phyloP scores from a whole-genome alignment of 2,329 filamentous ascomycete species.

The Penicillium palitans region DNA sequence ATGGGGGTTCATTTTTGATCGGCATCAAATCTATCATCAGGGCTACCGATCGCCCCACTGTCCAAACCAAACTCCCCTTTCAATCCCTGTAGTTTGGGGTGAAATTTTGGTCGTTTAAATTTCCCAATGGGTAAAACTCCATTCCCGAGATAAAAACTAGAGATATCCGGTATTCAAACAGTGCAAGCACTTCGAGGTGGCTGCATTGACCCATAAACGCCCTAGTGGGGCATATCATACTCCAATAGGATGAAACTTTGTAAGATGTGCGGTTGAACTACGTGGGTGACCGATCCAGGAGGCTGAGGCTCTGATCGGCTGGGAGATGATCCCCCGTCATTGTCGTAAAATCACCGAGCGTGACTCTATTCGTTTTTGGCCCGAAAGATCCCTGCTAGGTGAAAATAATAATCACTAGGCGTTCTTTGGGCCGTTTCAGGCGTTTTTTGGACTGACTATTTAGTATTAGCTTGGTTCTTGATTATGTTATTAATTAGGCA shows the following conservation, averaged over 20 bases:
- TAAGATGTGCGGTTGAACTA: background rate
- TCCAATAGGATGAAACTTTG: background rate
- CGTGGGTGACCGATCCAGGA: constrained; percentile 1
- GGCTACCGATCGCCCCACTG: constrained; percentile 4
- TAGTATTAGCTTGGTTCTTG: background rate
- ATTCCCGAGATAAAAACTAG: background rate
- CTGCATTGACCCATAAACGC: constrained; percentile 1
- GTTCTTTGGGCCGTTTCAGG: constrained; percentile 5
- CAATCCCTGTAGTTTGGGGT: background rate
- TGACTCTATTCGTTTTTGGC: background rate
- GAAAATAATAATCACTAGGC: constrained; percentile 2
- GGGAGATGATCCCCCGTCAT: background rate
- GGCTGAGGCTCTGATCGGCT: constrained; percentile 13
- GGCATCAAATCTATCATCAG: constrained; percentile 1
- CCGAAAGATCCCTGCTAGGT: background rate
- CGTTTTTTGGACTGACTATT: background rate
- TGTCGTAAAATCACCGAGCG: background rate
- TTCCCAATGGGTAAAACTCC: background rate
- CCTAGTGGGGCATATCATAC: background rate
- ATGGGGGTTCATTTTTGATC: background rate
- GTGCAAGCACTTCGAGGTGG: background rate
- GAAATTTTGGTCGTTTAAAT: background rate
- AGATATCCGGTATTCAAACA: background rate
- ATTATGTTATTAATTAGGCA: constrained; percentile 2
- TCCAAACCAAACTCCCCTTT: background rate